Conservation (phyloP, 1,284 basidiomycete genomes). For the Ceratobasidium sp. region DNA sequence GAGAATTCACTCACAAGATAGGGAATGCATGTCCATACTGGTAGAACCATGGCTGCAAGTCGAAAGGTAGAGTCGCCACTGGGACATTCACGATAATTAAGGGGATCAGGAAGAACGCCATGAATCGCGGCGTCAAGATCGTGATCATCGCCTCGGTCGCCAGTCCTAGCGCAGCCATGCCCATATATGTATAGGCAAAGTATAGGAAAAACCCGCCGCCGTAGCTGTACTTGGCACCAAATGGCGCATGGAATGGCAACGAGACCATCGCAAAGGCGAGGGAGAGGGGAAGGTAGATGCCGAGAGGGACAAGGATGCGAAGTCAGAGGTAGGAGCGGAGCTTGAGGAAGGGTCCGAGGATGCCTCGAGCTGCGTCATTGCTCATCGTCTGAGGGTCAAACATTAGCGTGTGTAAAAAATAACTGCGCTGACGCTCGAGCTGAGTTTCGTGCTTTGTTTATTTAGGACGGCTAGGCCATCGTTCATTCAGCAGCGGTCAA, state of each 20-base stretch:
- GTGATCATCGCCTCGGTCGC: conserved; percentile 55
- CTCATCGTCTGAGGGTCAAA: conserved; percentile 56
- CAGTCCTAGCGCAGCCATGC: conserved; percentile 55
- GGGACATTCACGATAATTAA: conserved; percentile 61
- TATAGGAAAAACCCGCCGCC: conserved; percentile 57
- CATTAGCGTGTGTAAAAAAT: conserved; percentile 24
- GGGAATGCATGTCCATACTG: conserved; percentile 60
- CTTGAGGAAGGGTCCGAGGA: no score
- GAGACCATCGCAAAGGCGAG: no score
- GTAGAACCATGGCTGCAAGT: conserved; percentile 61
- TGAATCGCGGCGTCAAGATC: no score
- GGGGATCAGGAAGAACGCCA: conserved; percentile 51
- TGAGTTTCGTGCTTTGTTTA: no score
- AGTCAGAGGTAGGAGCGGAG: no score
- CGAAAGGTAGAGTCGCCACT: conserved; percentile 57
- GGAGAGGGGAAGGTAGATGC: no score
- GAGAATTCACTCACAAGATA: conserved; percentile 59
- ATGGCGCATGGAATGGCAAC: no score
- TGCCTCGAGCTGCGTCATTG: no score
- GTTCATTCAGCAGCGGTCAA: no score
- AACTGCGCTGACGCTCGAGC: no score
- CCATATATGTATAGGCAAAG: conserved; percentile 55
- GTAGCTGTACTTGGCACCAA: conserved; percentile 55
- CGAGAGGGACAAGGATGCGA: no score
- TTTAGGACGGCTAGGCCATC: no score